Evolutionary conservation across 768 basidiomycete species (phyloP), one percentile per base, ranked within the genome.

Genomic region (Leccinum ochraceum): DNA sequence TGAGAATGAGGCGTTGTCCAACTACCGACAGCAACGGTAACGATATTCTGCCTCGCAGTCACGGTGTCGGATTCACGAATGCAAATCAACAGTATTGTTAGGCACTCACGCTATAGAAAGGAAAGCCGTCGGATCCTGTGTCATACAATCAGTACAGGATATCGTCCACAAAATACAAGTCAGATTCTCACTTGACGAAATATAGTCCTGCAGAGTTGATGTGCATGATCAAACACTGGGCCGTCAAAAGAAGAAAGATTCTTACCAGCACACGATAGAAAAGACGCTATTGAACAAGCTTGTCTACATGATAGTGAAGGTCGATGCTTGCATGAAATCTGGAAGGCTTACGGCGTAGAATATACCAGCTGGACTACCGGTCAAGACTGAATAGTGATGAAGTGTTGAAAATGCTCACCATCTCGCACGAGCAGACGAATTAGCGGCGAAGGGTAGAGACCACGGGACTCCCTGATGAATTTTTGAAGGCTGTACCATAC

Each of bases 1-100:
- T 67, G 30, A 67, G 59, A 9, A 67, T 60, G 10, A 67, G 63
- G 14, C 65, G 58, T 30, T 67, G 67, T 4, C 67, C 65, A 8
- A 59, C 54, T 36, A 62, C 46, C 4, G 65, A 60, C 34, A 62
- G 57, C 2, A 67, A 13, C 4, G 65, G 63, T 4, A 64, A 20
- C 14, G 67, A 61, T 34, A 66, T 22, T 37, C 67, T 66, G 22
- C 22, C 22, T 14, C 22, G 17, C 22, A 24, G 1, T 24, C 24
- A 24, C 24, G 24, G 24, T 48, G 20, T 48, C 48, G 8, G 22
- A 48, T 48, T 24, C 14, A 48, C 17, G 48, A 24, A 24, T 48
- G 13, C 20, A 24, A 14, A 22, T 7, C 22, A 48, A 24, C 44
- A 46, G 22, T 20, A 10, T 7, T n/a, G n/a, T 44, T 20, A 5